Evolutionary conservation across 2,329 filamentous ascomycete genomes (phyloP).

Genomic region (Phaeosphaeria sp.): DNA sequence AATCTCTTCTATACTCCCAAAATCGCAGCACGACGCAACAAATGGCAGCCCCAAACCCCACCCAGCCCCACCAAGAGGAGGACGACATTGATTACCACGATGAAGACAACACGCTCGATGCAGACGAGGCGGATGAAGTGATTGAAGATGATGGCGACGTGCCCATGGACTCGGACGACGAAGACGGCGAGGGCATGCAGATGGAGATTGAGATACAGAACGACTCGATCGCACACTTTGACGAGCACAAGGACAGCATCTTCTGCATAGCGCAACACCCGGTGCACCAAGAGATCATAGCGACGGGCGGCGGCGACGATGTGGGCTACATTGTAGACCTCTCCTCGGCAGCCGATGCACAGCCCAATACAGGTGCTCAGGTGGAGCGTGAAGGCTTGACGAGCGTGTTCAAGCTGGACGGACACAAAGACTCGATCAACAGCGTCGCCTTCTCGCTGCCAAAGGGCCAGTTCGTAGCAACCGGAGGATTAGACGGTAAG

Average conservation of each 20-base stretch:
- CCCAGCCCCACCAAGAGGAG: conserved; percentile 36
- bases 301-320: conserved; percentile 87
- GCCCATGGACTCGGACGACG: conserved; percentile 80
- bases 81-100: conserved; percentile 59
- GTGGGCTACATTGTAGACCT: conserved; percentile 86
- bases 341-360: conserved; percentile 60
- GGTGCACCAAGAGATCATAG: conserved; percentile 74
- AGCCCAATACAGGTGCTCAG: conserved; percentile 66
- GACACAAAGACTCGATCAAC: conserved; percentile 91
- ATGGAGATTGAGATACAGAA: conserved; percentile 84
- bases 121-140: conserved; percentile 80
- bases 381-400: conserved; percentile 65
- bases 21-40: background rate
- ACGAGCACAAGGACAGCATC: conserved; percentile 86
- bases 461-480: conserved; percentile 82
- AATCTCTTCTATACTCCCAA: background rate
- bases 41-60: conserved; percentile 35
- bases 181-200: conserved; percentile 59
- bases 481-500: conserved; percentile 85
- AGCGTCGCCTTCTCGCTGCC: conserved; percentile 84
- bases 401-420: conserved; percentile 77
- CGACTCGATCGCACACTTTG: conserved; percentile 92
- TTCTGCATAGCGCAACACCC: conserved; percentile 97
- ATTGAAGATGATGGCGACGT: conserved; percentile 71
- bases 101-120: conserved; percentile 75